These are phyloP conservation scores for Teunomyces stri DNA, from an alignment of 805 yeast species.

Conservation along the genomic window DNA sequence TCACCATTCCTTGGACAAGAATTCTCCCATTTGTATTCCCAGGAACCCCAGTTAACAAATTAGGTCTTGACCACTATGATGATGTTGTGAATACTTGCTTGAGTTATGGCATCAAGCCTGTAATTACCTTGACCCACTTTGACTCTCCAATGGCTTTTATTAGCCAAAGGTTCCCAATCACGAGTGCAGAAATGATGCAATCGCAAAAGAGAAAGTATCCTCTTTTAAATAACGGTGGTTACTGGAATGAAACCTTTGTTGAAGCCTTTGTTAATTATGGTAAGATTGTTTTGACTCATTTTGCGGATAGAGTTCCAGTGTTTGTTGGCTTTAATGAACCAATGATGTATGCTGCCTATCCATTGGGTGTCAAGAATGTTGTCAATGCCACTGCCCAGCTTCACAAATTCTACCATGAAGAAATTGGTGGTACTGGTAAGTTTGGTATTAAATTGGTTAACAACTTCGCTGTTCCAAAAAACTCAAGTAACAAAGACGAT, in stretches of 20 bases:
- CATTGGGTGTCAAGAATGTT: constrained; percentile 21
- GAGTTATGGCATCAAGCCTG: constrained; percentile 21
- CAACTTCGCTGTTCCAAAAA: constrained; percentile 25
- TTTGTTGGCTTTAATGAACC: constrained; percentile 36
- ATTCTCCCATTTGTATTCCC: constrained; percentile 28
- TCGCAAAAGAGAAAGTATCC: constrained; percentile 3
- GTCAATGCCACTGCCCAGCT: constrained; percentile 24
- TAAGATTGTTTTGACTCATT: constrained; percentile 26
- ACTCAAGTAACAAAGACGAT: constrained; percentile 19
- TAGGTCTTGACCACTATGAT: constrained; percentile 23
- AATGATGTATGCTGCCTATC: constrained; percentile 15
- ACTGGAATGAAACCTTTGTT: constrained; percentile 21
- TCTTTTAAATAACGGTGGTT: constrained; percentile 22
- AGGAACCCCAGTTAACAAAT: constrained; percentile 26
- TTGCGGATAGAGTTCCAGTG: constrained; percentile 26
- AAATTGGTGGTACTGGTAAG: constrained; percentile 22
- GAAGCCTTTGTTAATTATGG: constrained; percentile 32
- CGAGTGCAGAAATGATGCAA: neutral
- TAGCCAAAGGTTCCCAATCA: neutral
- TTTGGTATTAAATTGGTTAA: constrained; percentile 25
- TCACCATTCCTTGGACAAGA: constrained; percentile 35
- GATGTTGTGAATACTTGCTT: constrained; percentile 19
- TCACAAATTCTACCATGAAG: constrained; percentile 21
- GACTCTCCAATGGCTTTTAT: constrained; percentile 24
- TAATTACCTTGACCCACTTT: constrained; percentile 33